Percentiles rank a stretch among this genome's conserved stretches.
Conservation (phyloP, 73 alveolate species). For the Vitrella brassicaformis region DNA sequence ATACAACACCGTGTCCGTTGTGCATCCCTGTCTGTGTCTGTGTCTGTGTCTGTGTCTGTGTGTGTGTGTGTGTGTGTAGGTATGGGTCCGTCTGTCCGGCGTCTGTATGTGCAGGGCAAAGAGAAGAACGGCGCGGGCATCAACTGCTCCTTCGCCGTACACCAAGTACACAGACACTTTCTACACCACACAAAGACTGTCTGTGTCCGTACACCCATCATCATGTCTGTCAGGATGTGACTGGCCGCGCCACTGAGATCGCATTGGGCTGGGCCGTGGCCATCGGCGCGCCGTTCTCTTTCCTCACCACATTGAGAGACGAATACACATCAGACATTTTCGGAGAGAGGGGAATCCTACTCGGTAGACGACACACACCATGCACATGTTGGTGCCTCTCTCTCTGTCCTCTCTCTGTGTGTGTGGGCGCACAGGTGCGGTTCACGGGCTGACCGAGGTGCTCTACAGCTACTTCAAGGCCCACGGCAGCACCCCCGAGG, state of each 20-base stretch:
- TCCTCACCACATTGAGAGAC: not conserved
- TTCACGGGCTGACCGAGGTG: not conserved
- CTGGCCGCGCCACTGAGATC: not conserved
- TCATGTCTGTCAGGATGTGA: too few species aligned
- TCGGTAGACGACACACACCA: too few species aligned
- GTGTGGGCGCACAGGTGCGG: too few species aligned
- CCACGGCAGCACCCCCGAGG: not conserved
- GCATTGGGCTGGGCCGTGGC: not conserved
- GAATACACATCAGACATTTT: not conserved
- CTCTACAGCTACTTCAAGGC: not conserved
- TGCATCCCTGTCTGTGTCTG: too few species aligned
- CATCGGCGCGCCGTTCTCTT: not conserved
- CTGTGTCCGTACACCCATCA: too few species aligned
- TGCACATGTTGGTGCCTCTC: too few species aligned
- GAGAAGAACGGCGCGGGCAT: not conserved
- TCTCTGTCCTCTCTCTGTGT: too few species aligned
- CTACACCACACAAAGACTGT: too few species aligned
- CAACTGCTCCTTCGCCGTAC: not conserved
- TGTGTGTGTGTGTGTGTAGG: not conserved
- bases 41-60: too few species aligned
- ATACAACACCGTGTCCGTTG: too few species aligned
- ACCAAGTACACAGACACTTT: too few species aligned
- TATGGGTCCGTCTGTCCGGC: not conserved
- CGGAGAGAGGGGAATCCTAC: not conserved
- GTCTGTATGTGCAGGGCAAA: not conserved